Conservation (phyloP, 1,284 basidiomycete species). For the Trametes pubescens region DNA sequence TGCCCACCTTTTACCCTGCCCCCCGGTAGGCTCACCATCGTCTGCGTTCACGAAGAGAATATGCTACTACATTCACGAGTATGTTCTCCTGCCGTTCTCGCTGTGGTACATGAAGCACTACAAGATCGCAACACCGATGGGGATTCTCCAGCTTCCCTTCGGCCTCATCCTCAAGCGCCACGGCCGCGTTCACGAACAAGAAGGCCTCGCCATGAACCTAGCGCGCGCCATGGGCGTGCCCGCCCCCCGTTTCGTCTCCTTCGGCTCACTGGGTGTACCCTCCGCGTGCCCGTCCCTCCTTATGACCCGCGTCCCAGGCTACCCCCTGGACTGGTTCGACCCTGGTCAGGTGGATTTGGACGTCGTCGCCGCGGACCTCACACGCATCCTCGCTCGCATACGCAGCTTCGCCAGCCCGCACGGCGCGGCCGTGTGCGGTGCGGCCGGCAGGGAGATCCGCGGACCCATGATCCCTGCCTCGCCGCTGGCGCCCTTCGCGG, state of each 20-base stretch:
- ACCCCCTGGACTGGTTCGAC: constrained; percentile 3
- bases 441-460: constrained; percentile 17
- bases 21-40: constrained; percentile 9
- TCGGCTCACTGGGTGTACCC: constrained; percentile 12
- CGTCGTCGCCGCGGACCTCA: constrained; percentile 16
- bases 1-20: constrained; percentile 7
- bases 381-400: constrained; percentile 16
- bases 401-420: constrained; percentile 24
- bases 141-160: constrained; percentile 17
- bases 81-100: constrained; percentile 10
- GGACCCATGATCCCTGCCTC: constrained; percentile 17
- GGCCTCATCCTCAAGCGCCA: constrained; percentile 19
- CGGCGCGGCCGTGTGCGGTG: constrained; percentile 22
- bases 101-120: neutral
- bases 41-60: constrained; percentile 16
- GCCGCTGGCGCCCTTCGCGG: constrained; percentile 6
- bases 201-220: constrained; percentile 30
- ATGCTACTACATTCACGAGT: constrained; percentile 22
- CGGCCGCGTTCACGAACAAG: constrained; percentile 23
- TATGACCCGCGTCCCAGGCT: constrained; percentile 26
- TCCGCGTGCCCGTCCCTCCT: constrained; percentile 22
- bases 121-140: neutral
- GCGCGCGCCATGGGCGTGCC: constrained; percentile 31
- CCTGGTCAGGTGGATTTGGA: constrained; percentile 16
- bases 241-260: constrained; percentile 29